Conservation (phyloP, 225 moss, liverwort and hornwort species). For the Antitrichia curtipendula region DNA sequence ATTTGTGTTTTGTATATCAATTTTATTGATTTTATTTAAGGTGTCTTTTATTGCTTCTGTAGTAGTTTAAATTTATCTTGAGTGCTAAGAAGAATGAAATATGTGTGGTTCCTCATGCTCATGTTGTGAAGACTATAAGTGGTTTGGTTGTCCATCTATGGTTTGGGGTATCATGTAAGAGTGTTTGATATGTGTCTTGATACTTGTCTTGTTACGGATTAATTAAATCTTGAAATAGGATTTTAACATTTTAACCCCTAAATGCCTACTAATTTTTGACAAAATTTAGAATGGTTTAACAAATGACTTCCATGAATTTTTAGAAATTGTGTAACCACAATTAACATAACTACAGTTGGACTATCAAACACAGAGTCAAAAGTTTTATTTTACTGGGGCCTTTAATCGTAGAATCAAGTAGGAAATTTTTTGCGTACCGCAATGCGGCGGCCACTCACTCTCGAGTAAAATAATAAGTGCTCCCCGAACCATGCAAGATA, state of each 20-base stretch:
- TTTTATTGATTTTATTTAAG: not conserved
- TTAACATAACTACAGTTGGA: no score
- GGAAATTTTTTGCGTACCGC: no score
- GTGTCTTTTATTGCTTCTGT: accelerated
- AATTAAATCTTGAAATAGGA: not conserved
- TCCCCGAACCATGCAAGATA: no score
- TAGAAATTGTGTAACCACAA: no score
- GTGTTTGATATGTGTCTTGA: not conserved
- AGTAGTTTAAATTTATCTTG: not conserved
- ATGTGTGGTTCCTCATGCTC: accelerated
- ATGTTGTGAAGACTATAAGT: not conserved
- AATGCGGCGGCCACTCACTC: no score
- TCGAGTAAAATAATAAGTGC: no score
- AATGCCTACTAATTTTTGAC: not conserved
- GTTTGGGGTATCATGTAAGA: accelerated
- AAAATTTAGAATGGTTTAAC: not conserved
- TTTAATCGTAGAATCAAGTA: no score
- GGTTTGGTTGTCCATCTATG: not conserved
- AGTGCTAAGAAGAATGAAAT: not conserved
- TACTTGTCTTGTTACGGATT: not conserved
- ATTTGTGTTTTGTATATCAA: not conserved
- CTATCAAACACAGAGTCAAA: no score
- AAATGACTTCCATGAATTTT: not conserved
- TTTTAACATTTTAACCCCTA: not conserved
- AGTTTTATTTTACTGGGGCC: no score